Conservation (phyloP, 2,329 filamentous ascomycete genomes). For the Plenodomus biglobosus region DNA sequence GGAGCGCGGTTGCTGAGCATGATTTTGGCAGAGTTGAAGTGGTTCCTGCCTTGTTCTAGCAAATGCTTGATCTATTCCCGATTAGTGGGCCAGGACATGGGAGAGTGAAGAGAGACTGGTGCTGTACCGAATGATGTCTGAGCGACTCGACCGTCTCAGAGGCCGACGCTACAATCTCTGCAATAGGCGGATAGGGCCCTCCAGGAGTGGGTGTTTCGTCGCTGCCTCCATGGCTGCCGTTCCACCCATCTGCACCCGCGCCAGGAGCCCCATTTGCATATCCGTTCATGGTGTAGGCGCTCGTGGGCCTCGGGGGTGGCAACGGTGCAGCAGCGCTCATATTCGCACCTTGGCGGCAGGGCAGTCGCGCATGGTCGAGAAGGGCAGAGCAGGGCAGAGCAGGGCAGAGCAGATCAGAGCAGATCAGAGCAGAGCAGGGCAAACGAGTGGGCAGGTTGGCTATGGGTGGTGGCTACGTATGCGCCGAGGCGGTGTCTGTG, state of each 20-base stretch:
- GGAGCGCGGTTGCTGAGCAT: slow-evolving; percentile 48
- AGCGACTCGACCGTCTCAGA: slow-evolving; percentile 38
- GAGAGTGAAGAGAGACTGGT: slow-evolving; percentile 3
- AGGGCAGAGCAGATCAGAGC: slow-evolving; percentile 28
- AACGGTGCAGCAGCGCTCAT: slow-evolving; percentile 46
- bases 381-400: slow-evolving; percentile 3
- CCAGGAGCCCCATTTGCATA: slow-evolving; percentile 26
- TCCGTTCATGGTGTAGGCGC: slow-evolving; percentile 36
- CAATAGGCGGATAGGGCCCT: slow-evolving; percentile 43
- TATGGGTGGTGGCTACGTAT: slow-evolving; percentile 10
- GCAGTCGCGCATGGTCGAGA: slow-evolving; percentile 30
- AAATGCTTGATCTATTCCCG: slow-evolving; percentile 43
- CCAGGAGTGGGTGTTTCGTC: slow-evolving; percentile 22
- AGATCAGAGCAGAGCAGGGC: not conserved
- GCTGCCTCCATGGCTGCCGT: slow-evolving; percentile 28
- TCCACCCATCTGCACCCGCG: slow-evolving; percentile 25
- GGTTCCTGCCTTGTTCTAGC: slow-evolving; percentile 45
- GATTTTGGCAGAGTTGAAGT: slow-evolving; percentile 56
- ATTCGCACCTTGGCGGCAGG: slow-evolving; percentile 28
- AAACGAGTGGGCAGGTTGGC: not conserved
- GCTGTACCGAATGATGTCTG: slow-evolving; percentile 32
- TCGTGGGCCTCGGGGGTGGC: slow-evolving; percentile 32
- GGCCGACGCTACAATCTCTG: slow-evolving; percentile 48
- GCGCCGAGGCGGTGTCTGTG: slow-evolving; percentile 3
- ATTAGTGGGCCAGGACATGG: slow-evolving; percentile 12